These are phyloP conservation scores for Phenoliferia sp. DNA, from an alignment of 1,284 basidiomycete genomes.

Conservation along the genomic window DNA sequence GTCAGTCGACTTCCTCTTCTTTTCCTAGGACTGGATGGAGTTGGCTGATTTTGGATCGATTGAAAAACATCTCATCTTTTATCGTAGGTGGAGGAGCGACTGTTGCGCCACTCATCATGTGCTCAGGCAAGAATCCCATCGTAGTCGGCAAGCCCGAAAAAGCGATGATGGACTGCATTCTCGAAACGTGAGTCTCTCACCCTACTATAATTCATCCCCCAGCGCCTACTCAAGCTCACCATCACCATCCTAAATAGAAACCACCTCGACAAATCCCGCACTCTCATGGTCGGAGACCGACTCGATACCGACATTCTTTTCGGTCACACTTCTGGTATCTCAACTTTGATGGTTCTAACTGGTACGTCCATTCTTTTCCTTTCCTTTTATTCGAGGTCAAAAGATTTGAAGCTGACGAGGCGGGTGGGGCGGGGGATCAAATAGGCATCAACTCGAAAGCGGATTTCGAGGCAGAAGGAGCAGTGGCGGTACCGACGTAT, in stretches of 20 bases:
- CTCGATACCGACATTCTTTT: constrained; percentile 84
- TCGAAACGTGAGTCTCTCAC: constrained; percentile 62
- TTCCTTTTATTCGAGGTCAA: background rate
- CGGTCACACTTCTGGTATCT: constrained; percentile 74
- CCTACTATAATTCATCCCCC: background rate
- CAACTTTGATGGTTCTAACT: constrained; percentile 88
- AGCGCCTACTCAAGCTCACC: background rate
- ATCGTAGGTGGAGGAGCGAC: constrained; percentile 68
- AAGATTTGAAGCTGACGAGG: background rate
- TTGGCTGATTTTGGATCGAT: background rate
- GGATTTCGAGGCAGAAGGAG: constrained; percentile 23
- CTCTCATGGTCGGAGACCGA: constrained; percentile 95
- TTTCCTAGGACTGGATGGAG: background rate
- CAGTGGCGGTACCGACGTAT: constrained; percentile 24
- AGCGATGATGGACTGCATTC: constrained; percentile 93
- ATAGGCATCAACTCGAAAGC: constrained; percentile 21
- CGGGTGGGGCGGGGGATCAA: too few species aligned
- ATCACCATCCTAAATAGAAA: too few species aligned
- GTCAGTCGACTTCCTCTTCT: constrained; percentile 3
- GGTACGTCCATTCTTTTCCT: constrained; percentile 46
- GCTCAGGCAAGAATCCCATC: constrained; percentile 51
- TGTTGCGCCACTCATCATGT: constrained; percentile 73
- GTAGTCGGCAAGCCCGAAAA: constrained; percentile 90
- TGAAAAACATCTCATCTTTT: too few species aligned
- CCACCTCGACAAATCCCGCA: constrained; percentile 46